phyloP scores from a whole-genome alignment of 208 protist species.

The Strigomonas culicis region DNA sequence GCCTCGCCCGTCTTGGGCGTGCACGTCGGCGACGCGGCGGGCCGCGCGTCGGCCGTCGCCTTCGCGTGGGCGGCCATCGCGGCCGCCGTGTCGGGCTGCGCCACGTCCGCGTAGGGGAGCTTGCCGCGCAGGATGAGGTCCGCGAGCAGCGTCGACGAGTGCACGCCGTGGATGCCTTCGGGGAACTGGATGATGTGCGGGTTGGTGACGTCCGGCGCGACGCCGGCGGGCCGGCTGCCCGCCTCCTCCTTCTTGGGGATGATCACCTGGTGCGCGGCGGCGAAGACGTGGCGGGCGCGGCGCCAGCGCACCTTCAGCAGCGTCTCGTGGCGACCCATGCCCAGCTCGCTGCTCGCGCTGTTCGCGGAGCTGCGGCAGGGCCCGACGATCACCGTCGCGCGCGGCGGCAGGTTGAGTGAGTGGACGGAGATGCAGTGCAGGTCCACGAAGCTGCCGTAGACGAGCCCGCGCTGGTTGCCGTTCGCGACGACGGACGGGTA shows the following conservation, averaged over 20 bases:
- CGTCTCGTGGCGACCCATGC: slow-evolving; percentile 12
- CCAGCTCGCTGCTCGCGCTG: not conserved
- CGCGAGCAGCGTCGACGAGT: slow-evolving; percentile 47
- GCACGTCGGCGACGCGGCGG: not conserved
- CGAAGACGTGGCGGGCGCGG: slow-evolving; percentile 14
- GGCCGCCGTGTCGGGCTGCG: not conserved
- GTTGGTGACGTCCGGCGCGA: slow-evolving; percentile 19
- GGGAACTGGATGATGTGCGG: slow-evolving; percentile 50
- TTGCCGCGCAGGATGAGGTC: slow-evolving; percentile 39
- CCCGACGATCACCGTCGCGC: slow-evolving; percentile 45
- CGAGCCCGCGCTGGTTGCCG: slow-evolving; percentile 26
- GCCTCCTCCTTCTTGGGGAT: not conserved
- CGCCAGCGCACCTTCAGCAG: slow-evolving; percentile 20
- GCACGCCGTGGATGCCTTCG: slow-evolving; percentile 58
- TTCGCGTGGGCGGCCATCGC: not conserved
- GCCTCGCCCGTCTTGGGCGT: not conserved
- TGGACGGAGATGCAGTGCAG: slow-evolving; percentile 45
- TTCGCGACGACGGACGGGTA: slow-evolving; percentile 54
- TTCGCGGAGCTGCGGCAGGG: slow-evolving; percentile 9
- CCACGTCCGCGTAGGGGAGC: slow-evolving; percentile 10
- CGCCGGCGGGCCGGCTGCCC: not conserved
- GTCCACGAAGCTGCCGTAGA: slow-evolving; percentile 77
- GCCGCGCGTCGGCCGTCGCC: slow-evolving; percentile 4
- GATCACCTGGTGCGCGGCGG: not conserved
- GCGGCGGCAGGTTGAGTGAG: slow-evolving; percentile 63